Evolutionary conservation across 208 protist genomes (phyloP).

Genomic region (Ichthyophonus hoferi): DNA sequence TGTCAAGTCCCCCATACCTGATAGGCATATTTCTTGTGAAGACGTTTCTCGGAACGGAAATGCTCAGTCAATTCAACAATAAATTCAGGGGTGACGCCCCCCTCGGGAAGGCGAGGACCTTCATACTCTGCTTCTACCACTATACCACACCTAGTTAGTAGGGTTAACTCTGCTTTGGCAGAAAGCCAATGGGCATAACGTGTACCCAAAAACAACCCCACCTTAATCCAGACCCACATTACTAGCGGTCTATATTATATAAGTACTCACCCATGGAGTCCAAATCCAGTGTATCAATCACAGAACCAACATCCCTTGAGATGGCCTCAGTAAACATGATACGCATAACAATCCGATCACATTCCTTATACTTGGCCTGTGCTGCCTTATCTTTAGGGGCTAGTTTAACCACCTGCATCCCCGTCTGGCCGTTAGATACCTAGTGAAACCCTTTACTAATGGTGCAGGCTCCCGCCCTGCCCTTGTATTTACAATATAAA

Average conservation of each 20-base stretch:
- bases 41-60: constrained; percentile 57
- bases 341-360: constrained; percentile 81
- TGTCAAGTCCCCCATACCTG: no score
- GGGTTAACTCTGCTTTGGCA: not conserved
- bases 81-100: constrained; percentile 60
- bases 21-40: constrained; percentile 61
- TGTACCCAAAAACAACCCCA: no score
- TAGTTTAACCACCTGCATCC: constrained; percentile 67
- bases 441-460: no score
- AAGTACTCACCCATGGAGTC: not conserved
- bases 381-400: constrained; percentile 80
- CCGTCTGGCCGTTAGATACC: no score
- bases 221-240: no score
- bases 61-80: constrained; percentile 56
- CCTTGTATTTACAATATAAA: no score
- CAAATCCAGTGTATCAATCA: not conserved
- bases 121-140: constrained; percentile 49
- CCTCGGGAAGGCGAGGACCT: constrained; percentile 51
- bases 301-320: constrained; percentile 50
- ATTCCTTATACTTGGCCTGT: constrained; percentile 77
- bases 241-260: no score
- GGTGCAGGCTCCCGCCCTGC: no score
- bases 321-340: constrained; percentile 90
- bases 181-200: no score
- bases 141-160: not conserved